Conservation (phyloP, 306 rosid species). For the Nissolia schottii region DNA sequence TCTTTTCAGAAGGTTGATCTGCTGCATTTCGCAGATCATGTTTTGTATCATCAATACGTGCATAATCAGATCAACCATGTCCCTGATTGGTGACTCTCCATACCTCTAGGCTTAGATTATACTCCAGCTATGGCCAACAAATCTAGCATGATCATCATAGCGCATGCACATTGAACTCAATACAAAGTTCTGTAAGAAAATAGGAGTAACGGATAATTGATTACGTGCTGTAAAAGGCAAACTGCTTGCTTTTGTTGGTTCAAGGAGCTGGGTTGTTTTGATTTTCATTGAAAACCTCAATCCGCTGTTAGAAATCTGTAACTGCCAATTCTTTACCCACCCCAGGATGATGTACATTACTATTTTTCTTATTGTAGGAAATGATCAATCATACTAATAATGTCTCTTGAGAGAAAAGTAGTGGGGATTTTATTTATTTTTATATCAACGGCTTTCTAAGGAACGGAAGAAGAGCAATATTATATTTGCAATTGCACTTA, state of each 20-base stretch:
- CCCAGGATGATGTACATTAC: not conserved
- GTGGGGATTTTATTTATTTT: not conserved
- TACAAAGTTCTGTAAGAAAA: conserved; percentile 21
- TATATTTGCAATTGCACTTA: not conserved
- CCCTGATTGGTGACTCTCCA: not conserved
- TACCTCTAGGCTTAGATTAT: conserved; percentile 23
- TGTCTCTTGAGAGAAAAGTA: not conserved
- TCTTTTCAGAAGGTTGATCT: conserved; percentile 18
- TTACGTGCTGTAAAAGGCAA: not conserved
- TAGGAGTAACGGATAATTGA: conserved; percentile 14
- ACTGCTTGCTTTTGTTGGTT: conserved; percentile 7
- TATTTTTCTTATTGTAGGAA: not conserved
- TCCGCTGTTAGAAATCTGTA: not conserved
- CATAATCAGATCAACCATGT: conserved; percentile 17
- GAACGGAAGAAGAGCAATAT: not conserved
- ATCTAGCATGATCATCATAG: conserved; percentile 13
- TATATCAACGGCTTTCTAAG: not conserved
- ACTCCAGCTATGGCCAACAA: conserved; percentile 6
- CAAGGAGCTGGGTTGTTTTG: conserved; percentile 4
- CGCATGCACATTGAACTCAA: not conserved
- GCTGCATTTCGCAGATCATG: not conserved
- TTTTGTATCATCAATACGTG: conserved; percentile 6
- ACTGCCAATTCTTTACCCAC: not conserved
- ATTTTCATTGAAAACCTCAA: not conserved
- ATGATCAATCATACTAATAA: not conserved